phyloP scores from a whole-genome alignment of 805 yeast species.

The Yarrowia yakushimensis region DNA sequence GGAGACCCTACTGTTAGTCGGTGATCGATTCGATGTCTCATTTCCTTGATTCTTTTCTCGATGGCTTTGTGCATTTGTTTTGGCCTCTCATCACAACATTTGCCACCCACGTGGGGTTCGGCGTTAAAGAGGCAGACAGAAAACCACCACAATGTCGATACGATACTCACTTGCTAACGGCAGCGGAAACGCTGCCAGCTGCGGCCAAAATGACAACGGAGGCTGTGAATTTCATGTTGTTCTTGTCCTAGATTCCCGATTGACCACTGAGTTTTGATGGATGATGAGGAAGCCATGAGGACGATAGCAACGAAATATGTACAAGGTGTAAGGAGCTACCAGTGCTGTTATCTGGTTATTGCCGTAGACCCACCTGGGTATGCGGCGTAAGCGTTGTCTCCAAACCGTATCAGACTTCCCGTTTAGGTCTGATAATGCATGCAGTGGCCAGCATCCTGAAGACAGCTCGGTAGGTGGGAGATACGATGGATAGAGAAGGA shows the following conservation, averaged over 20 bases:
- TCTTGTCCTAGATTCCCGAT: constrained; percentile 19
- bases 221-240: constrained; percentile 30
- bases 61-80: not conserved
- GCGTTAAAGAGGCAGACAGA: not conserved
- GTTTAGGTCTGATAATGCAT: constrained; percentile 23
- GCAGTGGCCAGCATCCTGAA: constrained; percentile 10
- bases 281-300: constrained; percentile 21
- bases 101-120: constrained; percentile 4
- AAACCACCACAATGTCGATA: not conserved
- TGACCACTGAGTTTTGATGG: constrained; percentile 13
- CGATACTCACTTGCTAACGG: constrained; percentile 37
- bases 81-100: not conserved
- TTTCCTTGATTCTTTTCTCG: not conserved
- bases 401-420: constrained; percentile 21
- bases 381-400: constrained; percentile 17
- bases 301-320: constrained; percentile 17
- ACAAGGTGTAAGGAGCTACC: too few species aligned
- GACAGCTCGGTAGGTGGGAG: not conserved
- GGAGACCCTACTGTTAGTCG: constrained; percentile 46
- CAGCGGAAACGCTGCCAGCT: constrained; percentile 32
- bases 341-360: too few species aligned
- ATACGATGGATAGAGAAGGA: not conserved
- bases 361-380: constrained; percentile 19
- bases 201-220: constrained; percentile 28
- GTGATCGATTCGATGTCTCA: not conserved